Conservation (phyloP, 306 rosid species). For the Begonia loranthoides region DNA sequence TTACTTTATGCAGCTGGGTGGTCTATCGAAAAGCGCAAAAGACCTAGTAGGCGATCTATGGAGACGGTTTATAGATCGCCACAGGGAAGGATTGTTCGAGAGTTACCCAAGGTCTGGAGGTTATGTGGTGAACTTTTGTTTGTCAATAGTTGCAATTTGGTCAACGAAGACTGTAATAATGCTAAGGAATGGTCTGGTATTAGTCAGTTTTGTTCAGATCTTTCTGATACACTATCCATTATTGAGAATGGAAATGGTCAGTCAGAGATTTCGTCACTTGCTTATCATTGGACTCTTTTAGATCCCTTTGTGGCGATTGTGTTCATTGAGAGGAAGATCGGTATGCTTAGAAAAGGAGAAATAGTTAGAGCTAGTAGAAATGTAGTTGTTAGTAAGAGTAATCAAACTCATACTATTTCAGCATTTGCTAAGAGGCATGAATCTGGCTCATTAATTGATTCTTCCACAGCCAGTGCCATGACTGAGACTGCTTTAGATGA, state of each 20-base stretch:
- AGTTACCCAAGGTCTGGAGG: slow-evolving; percentile 79
- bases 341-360: slow-evolving; percentile 76
- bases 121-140: slow-evolving; percentile 61
- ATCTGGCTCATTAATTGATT: slow-evolving; percentile 16
- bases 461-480: slow-evolving; percentile 14
- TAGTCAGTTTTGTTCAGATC: slow-evolving; percentile 63
- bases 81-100: slow-evolving; percentile 61
- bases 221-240: slow-evolving; percentile 39
- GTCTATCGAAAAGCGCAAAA: slow-evolving; percentile 58
- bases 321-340: slow-evolving; percentile 61
- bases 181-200: slow-evolving; percentile 55
- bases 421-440: slow-evolving; percentile 18
- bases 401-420: slow-evolving; percentile 16
- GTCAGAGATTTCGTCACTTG: slow-evolving; percentile 36
- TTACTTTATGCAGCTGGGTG: slow-evolving; percentile 73
- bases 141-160: slow-evolving; percentile 25
- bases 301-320: slow-evolving; percentile 73
- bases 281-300: slow-evolving; percentile 61
- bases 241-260: slow-evolving; percentile 38
- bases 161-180: slow-evolving; percentile 14
- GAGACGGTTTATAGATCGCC: slow-evolving; percentile 76
- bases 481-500: slow-evolving; percentile 8
- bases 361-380: slow-evolving; percentile 43
- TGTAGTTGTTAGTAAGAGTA: slow-evolving; percentile 19
- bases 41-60: slow-evolving; percentile 49